Evolutionary conservation across 2,329 filamentous ascomycete genomes (phyloP).

Genomic region (Coniochaeta hoffmannii): DNA sequence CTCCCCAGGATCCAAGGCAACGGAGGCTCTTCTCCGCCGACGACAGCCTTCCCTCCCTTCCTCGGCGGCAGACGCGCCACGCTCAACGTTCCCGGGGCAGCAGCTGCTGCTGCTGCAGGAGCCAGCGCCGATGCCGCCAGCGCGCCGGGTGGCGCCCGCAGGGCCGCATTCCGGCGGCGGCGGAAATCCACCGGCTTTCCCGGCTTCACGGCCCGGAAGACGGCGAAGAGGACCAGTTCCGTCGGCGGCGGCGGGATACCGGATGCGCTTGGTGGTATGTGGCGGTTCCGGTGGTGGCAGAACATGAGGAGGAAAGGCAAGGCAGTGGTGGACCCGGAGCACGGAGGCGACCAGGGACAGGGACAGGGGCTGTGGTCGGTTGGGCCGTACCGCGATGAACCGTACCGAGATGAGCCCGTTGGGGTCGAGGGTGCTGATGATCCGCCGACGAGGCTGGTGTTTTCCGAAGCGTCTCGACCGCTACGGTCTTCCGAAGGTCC

Average conservation of each 20-base stretch:
- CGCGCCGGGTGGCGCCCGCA: constrained; percentile 13
- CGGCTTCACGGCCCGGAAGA: constrained; percentile 47
- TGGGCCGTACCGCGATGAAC: not conserved
- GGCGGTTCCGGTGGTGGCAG: constrained; percentile 49
- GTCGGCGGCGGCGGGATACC: constrained; percentile 34
- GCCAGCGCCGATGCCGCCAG: constrained; percentile 9
- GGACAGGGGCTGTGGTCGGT: not conserved
- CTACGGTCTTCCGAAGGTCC: not conserved
- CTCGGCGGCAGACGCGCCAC: not conserved
- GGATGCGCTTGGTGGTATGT: constrained; percentile 43
- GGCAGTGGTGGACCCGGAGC: constrained; percentile 1
- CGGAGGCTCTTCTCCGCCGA: too few relatives aligned
- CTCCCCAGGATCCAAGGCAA: constrained; percentile 20
- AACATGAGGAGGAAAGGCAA: constrained; percentile 6
- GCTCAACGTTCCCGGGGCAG: constrained; percentile 9
- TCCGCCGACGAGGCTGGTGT: not conserved
- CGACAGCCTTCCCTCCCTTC: not conserved
- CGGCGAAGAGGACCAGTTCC: constrained; percentile 21
- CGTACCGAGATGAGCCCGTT: not conserved
- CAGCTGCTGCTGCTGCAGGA: too few relatives aligned
- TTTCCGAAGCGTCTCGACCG: not conserved
- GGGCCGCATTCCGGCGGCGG: constrained; percentile 31
- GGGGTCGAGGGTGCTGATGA: not conserved
- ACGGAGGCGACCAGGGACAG: not conserved
- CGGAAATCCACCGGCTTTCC: constrained; percentile 56